Conservation (phyloP, 139 green algal genomes). For the Zygnema cylindricum region DNA sequence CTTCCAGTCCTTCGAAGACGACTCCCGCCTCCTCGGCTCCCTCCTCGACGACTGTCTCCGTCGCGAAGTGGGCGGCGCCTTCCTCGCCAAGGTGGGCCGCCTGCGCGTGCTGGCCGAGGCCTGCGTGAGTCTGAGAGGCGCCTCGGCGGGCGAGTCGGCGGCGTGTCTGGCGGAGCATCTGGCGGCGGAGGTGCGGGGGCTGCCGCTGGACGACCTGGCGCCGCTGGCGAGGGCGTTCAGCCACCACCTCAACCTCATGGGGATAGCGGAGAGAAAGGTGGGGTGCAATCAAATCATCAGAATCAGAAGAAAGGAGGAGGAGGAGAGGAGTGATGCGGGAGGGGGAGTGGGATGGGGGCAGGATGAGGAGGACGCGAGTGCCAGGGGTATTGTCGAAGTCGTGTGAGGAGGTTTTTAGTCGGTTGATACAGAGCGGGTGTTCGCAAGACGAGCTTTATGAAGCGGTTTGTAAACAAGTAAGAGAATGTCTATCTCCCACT, state of each 20-base stretch:
- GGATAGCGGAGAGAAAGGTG: slow-evolving; percentile 84
- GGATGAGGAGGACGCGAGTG: slow-evolving; percentile 37
- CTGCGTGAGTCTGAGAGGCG: not conserved
- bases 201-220: slow-evolving; percentile 83
- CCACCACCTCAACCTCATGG: slow-evolving; percentile 85
- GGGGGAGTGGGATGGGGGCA: too few relatives aligned
- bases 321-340: too few relatives aligned
- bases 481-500: not conserved
- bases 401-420: slow-evolving; percentile 70
- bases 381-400: slow-evolving; percentile 30
- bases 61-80: slow-evolving; percentile 80
- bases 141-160: not conserved
- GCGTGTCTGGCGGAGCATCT: slow-evolving; percentile 59
- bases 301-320: too few relatives aligned
- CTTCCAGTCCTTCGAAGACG: slow-evolving; percentile 79
- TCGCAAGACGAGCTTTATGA: slow-evolving; percentile 76
- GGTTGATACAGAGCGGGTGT: slow-evolving; percentile 74
- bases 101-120: slow-evolving; percentile 51
- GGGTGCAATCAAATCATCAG: too few relatives aligned
- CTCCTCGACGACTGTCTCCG: slow-evolving; percentile 85
- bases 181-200: slow-evolving; percentile 77
- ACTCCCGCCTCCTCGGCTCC: slow-evolving; percentile 82
- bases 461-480: slow-evolving; percentile 65
- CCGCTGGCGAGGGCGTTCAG: slow-evolving; percentile 81
- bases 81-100: slow-evolving; percentile 77